Conservation (phyloP, 306 rosid species). For the Medicago ruthenica region DNA sequence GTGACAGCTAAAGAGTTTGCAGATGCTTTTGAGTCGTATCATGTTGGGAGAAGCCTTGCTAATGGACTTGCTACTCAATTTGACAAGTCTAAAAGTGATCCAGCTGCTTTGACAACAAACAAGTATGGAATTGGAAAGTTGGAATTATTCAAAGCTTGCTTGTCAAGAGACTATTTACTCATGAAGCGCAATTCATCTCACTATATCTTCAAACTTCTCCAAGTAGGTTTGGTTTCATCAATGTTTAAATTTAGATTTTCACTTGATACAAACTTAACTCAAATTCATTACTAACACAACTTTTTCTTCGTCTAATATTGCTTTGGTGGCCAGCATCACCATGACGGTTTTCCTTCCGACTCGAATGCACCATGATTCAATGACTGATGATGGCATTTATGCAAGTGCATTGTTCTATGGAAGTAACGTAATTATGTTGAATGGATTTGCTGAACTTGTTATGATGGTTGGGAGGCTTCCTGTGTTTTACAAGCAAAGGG, state of each 20-base stretch:
- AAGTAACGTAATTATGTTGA: neutral
- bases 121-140: neutral
- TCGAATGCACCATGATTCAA: neutral
- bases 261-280: neutral
- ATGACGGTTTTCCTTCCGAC: neutral
- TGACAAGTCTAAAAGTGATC: constrained; percentile 64
- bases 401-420: neutral
- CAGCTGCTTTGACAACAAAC: constrained; percentile 54
- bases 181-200: neutral
- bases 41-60: constrained; percentile 45
- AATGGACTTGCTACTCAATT: constrained; percentile 51
- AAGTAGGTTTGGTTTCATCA: neutral
- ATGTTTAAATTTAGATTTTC: neutral
- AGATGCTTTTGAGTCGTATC: constrained; percentile 50
- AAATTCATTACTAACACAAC: neutral
- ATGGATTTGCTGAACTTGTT: constrained; percentile 15
- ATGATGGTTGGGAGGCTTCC: constrained; percentile 5
- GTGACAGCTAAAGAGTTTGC: constrained; percentile 52
- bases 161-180: neutral
- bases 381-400: neutral
- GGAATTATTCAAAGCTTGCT: neutral
- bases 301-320: neutral
- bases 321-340: neutral
- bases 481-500: constrained; percentile 1
- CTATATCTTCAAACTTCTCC: neutral